Percentiles rank a stretch among this genome's conserved stretches.
Conservation (phyloP, 208 protist genomes). For the Entamoeba dispar region DNA sequence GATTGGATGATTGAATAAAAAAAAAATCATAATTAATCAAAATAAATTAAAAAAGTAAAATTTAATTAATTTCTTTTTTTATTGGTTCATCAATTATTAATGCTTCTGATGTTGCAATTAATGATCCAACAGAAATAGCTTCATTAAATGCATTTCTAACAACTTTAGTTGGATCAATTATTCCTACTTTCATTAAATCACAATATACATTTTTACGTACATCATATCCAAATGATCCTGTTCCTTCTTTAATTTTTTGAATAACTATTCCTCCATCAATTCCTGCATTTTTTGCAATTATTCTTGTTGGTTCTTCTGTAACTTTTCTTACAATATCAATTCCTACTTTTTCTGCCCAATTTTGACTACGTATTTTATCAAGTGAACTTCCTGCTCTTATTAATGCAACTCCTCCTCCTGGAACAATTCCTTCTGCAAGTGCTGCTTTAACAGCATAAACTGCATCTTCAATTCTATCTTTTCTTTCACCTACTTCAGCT, state of each 20-base stretch:
- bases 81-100: slow-evolving; percentile 54
- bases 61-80: neutral
- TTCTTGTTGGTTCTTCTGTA: slow-evolving; percentile 34
- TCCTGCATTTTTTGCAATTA: slow-evolving; percentile 83
- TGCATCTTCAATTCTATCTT: slow-evolving; percentile 89
- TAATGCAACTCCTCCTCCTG: slow-evolving; percentile 80
- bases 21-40: neutral
- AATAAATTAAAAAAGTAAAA: no score
- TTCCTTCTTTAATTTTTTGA: slow-evolving; percentile 70
- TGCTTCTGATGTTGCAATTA: slow-evolving; percentile 90
- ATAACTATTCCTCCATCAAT: slow-evolving; percentile 82
- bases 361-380: slow-evolving; percentile 53
- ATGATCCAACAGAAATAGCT: slow-evolving; percentile 70
- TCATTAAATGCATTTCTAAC: slow-evolving; percentile 78
- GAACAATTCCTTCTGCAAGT: slow-evolving; percentile 91
- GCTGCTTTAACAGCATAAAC: slow-evolving; percentile 91
- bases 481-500: slow-evolving; percentile 93
- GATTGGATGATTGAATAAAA: neutral
- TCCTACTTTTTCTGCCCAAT: slow-evolving; percentile 73
- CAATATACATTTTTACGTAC: slow-evolving; percentile 56
- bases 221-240: slow-evolving; percentile 61
- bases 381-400: slow-evolving; percentile 45
- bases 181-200: slow-evolving; percentile 88
- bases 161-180: slow-evolving; percentile 97
- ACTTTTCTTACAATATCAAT: slow-evolving; percentile 73